Evolutionary conservation across 2,329 filamentous ascomycete genomes (phyloP).

Genomic region (Pseudogymnoascus destructans): DNA sequence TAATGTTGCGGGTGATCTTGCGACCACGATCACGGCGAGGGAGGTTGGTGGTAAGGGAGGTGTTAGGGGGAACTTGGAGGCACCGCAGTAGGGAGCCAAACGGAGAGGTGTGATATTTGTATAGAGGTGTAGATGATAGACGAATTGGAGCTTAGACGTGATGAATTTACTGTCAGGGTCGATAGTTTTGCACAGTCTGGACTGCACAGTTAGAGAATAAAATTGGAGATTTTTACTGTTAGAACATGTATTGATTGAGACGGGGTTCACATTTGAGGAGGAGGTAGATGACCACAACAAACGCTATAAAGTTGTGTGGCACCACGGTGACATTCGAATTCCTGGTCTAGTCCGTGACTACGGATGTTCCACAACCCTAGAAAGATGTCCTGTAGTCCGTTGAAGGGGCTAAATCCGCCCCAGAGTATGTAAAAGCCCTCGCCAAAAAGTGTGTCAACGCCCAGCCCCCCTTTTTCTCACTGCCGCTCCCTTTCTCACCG

Average conservation of each 20-base stretch:
- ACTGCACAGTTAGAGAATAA: slow-evolving; percentile 2
- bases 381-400: too few species aligned
- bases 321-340: too few species aligned
- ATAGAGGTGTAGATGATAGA: slow-evolving; percentile 7
- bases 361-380: too few species aligned
- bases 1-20: slow-evolving; percentile 69
- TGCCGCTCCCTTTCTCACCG: too few species aligned
- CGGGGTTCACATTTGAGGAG: neutral
- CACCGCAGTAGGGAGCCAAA: slow-evolving; percentile 17
- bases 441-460: too few species aligned
- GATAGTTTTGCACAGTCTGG: slow-evolving; percentile 4
- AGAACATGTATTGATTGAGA: neutral
- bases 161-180: slow-evolving; percentile 7
- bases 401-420: too few species aligned
- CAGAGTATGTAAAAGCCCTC: too few species aligned
- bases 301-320: neutral
- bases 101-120: neutral
- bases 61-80: slow-evolving; percentile 23
- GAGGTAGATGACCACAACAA: neutral
- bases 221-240: slow-evolving; percentile 2
- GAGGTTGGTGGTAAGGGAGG: slow-evolving; percentile 52
- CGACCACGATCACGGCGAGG: slow-evolving; percentile 65
- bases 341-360: too few species aligned
- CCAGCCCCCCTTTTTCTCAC: too few species aligned
- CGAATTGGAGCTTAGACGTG: slow-evolving; percentile 6